Percentiles rank a stretch among this genome's conserved stretches.
Conservation (phyloP, 2,329 filamentous ascomycete species). For the Hypoxylon rubiginosum region DNA sequence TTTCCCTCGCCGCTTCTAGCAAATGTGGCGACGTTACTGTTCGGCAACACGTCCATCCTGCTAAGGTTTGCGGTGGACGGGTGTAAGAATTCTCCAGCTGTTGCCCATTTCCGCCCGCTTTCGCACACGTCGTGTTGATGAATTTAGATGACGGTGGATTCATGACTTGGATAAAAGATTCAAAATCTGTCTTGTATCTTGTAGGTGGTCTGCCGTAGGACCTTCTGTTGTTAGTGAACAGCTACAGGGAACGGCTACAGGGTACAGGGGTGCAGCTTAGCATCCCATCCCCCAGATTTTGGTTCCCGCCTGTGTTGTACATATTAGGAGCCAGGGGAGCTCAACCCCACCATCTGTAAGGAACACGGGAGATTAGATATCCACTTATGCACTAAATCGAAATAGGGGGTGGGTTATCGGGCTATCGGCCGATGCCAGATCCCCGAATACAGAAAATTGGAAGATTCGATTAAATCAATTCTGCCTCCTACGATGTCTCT, state of each 20-base stretch:
- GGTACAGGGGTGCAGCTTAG: not conserved
- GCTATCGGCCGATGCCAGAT: constrained; percentile 37
- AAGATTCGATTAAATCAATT: not conserved
- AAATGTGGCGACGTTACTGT: not conserved
- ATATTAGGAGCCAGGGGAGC: not conserved
- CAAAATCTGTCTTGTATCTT: not conserved
- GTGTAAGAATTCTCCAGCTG: not conserved
- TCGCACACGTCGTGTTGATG: not conserved
- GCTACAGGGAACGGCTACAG: not conserved
- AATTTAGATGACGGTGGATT: not conserved
- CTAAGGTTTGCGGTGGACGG: not conserved
- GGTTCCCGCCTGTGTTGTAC: not conserved
- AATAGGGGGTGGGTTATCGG: not conserved
- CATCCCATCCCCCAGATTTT: constrained; percentile 7
- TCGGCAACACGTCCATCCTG: constrained; percentile 25
- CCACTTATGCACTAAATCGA: constrained; percentile 3
- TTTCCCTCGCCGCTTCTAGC: constrained; percentile 4
- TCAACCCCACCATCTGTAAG: not conserved
- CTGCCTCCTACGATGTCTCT: not conserved
- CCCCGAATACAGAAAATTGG: not conserved
- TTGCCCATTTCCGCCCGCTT: not conserved
- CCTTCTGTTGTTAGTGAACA: not conserved
- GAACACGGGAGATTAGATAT: not conserved
- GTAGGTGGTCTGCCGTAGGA: not conserved
- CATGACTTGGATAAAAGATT: not conserved